A percentile compares a stretch with the other conserved stretches of the same genome.
Conservation (phyloP, 2,329 filamentous ascomycete species). For the Epichloe bromicola region DNA sequence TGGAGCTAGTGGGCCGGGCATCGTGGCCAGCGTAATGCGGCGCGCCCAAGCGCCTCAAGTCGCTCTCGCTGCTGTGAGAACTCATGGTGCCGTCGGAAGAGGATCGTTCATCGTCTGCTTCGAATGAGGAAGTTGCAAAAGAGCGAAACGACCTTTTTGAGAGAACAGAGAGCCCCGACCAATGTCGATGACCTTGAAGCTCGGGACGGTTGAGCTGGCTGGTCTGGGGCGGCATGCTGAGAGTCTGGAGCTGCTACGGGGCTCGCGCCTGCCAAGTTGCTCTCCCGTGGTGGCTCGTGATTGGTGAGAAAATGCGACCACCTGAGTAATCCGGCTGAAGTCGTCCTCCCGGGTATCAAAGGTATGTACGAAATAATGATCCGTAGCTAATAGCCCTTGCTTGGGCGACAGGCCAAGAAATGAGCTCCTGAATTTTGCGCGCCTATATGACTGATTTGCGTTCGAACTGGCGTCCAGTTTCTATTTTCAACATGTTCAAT, state of each 20-base stretch:
- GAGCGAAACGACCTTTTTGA: constrained; percentile 44
- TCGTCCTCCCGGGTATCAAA: too few relatives aligned
- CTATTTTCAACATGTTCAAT: too few relatives aligned
- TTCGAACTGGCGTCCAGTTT: too few relatives aligned
- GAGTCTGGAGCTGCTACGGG: neutral
- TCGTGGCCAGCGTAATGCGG: constrained; percentile 71
- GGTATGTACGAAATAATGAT: too few relatives aligned
- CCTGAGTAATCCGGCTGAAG: neutral
- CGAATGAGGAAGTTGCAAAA: constrained; percentile 46
- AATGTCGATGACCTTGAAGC: constrained; percentile 28
- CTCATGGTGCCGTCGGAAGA: constrained; percentile 22
- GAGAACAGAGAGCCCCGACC: constrained; percentile 35
- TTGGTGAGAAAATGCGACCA: neutral
- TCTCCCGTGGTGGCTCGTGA: constrained; percentile 1
- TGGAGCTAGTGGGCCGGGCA: constrained; percentile 70
- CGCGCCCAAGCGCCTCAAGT: constrained; percentile 18
- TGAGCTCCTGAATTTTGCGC: too few relatives aligned
- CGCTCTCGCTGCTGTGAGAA: constrained; percentile 23
- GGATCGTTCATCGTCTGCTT: constrained; percentile 58
- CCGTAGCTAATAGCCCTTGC: too few relatives aligned
- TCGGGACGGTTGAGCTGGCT: constrained; percentile 23
- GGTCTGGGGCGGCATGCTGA: constrained; percentile 4
- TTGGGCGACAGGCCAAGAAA: neutral
- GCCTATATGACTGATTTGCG: too few relatives aligned
- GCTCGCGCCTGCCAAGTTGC: neutral